Conservation (phyloP, 495 filamentous ascomycete species). For the Parathielavia appendiculata region DNA sequence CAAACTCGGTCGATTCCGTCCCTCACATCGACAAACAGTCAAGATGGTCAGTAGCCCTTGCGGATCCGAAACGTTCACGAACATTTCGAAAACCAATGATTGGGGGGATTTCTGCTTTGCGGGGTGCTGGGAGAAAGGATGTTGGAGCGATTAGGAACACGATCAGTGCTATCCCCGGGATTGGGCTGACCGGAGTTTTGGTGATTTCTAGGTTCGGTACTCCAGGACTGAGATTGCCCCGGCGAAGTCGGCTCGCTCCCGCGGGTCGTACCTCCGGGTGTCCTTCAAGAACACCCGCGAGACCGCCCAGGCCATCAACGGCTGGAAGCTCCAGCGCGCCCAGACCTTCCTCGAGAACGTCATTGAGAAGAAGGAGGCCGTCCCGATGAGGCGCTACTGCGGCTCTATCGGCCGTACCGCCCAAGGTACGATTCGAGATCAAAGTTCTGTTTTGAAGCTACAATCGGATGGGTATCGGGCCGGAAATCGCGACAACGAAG, state of each 20-base stretch:
- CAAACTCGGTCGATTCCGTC: slow-evolving; percentile 34
- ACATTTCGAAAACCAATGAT: slow-evolving; percentile 6
- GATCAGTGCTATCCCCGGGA: slow-evolving; percentile 2
- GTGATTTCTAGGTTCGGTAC: slow-evolving; percentile 80
- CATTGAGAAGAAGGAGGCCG: slow-evolving; percentile 86
- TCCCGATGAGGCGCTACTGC: slow-evolving; percentile 94
- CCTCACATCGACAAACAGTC: slow-evolving; percentile 34
- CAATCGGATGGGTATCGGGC: background rate
- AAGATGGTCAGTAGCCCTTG: slow-evolving; percentile 37
- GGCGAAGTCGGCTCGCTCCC: slow-evolving; percentile 91
- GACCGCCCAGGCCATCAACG: slow-evolving; percentile 97
- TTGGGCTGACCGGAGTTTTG: slow-evolving; percentile 37
- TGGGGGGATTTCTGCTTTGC: too few species aligned
- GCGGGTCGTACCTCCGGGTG: slow-evolving; percentile 96
- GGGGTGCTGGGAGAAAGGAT: slow-evolving; percentile 3
- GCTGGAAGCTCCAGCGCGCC: slow-evolving; percentile 96
- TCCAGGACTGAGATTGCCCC: slow-evolving; percentile 81
- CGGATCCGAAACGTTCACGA: slow-evolving; percentile 12
- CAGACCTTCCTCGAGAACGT: slow-evolving; percentile 96
- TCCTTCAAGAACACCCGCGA: slow-evolving; percentile 99
- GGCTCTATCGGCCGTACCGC: slow-evolving; percentile 88
- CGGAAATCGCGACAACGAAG: background rate
- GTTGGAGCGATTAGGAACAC: slow-evolving; percentile 1
- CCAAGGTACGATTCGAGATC: slow-evolving; percentile 71
- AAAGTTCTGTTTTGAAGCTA: background rate